Evolutionary conservation across 495 filamentous ascomycete species (phyloP).

Genomic region (Darksidea phi): DNA sequence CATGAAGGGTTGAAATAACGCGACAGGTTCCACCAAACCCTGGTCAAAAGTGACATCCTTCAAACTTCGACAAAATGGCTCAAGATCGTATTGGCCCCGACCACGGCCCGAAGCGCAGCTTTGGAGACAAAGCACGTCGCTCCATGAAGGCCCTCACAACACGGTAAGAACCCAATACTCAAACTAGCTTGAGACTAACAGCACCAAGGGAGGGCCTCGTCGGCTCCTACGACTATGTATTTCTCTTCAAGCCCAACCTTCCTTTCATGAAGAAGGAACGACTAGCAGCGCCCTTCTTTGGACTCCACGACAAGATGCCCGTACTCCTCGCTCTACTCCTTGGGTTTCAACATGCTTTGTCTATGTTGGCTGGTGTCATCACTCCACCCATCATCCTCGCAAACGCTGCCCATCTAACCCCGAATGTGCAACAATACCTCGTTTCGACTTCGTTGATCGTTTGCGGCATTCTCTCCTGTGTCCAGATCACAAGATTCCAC

Average conservation of each 20-base stretch:
- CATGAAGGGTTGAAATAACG: slow-evolving; percentile 27
- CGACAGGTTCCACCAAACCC: slow-evolving; percentile 37
- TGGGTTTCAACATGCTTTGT: slow-evolving; percentile 68
- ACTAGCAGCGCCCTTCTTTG: slow-evolving; percentile 77
- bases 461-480: slow-evolving; percentile 71
- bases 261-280: slow-evolving; percentile 73
- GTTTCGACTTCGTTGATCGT: slow-evolving; percentile 89
- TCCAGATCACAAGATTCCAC: slow-evolving; percentile 86
- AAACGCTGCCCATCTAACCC: slow-evolving; percentile 65
- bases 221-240: slow-evolving; percentile 83
- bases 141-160: slow-evolving; percentile 39
- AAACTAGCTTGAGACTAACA: slow-evolving; percentile 14
- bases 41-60: slow-evolving; percentile 33
- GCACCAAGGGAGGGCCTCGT: slow-evolving; percentile 66
- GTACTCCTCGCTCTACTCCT: slow-evolving; percentile 71
- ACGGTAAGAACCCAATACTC: slow-evolving; percentile 22
- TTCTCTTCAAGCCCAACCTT: slow-evolving; percentile 73
- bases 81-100: slow-evolving; percentile 40
- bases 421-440: slow-evolving; percentile 68
- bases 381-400: slow-evolving; percentile 78
- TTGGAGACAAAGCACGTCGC: slow-evolving; percentile 30
- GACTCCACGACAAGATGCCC: slow-evolving; percentile 79
- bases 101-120: slow-evolving; percentile 29
- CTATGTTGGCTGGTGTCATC: slow-evolving; percentile 68
- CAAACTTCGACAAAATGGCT: slow-evolving; percentile 28